These are phyloP conservation scores for Liriodendron chinense DNA, from an alignment of 164 flowering plant species.

Conservation along the genomic window DNA sequence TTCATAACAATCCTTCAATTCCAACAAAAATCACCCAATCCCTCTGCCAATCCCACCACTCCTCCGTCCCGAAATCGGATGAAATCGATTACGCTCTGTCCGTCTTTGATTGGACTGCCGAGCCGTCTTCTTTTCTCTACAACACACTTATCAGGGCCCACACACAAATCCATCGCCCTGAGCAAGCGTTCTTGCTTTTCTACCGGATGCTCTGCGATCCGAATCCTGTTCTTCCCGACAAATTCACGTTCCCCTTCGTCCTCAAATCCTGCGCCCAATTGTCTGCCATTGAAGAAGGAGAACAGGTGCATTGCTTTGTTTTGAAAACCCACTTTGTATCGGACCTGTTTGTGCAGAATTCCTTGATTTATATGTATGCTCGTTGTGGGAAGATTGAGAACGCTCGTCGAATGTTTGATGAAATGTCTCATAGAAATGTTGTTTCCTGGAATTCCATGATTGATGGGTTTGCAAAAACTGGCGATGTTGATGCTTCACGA, in stretches of 20 bases:
- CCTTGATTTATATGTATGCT: constrained; percentile 52
- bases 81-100: constrained; percentile 11
- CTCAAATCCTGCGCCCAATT: constrained; percentile 22
- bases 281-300: constrained; percentile 15
- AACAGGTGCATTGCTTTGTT: constrained; percentile 20
- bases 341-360: constrained; percentile 67
- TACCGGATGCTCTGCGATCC: constrained; percentile 9
- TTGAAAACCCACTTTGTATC: constrained; percentile 13
- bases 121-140: constrained; percentile 16
- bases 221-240: constrained; percentile 3
- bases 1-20: background rate
- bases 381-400: constrained; percentile 55
- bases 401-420: constrained; percentile 61
- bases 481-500: constrained; percentile 74
- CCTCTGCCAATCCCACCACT: constrained; percentile 7
- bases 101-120: background rate
- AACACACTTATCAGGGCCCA: constrained; percentile 17
- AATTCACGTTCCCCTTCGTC: constrained; percentile 19
- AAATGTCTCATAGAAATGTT: constrained; percentile 63
- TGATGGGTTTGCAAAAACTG: constrained; percentile 51
- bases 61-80: background rate
- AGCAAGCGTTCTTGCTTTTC: constrained; percentile 12
- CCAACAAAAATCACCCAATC: constrained; percentile 5
- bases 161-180: constrained; percentile 9
- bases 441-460: constrained; percentile 83